A percentile compares a stretch with the other conserved stretches of the same genome.
Conservation (phyloP, 352 stramenopile species). For the Phytophthora melonis region DNA sequence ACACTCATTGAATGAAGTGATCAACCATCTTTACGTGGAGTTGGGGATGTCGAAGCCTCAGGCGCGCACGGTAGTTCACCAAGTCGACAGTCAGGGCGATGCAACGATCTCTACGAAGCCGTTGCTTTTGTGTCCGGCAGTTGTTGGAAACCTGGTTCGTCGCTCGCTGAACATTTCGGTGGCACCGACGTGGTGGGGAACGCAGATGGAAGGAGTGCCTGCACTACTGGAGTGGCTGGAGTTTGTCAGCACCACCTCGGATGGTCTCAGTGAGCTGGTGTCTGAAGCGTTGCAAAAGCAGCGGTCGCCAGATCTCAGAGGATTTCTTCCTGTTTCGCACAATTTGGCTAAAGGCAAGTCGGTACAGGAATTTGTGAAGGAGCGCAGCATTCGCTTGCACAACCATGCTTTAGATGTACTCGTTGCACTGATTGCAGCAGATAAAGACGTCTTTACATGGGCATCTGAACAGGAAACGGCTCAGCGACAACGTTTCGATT, state of each 20-base stretch:
- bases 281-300: conserved; percentile 70
- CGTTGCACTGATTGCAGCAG: conserved; percentile 21
- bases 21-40: conserved; percentile 68
- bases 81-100: conserved; percentile 74
- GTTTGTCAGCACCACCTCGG: conserved; percentile 70
- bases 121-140: conserved; percentile 55
- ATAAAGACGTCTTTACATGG: conserved; percentile 42
- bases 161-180: conserved; percentile 81
- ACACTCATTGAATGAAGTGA: conserved; percentile 77
- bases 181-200: conserved; percentile 72
- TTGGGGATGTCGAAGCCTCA: conserved; percentile 64
- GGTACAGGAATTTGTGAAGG: conserved; percentile 48
- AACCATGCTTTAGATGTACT: conserved; percentile 43
- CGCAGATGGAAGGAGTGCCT: conserved; percentile 62
- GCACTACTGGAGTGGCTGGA: conserved; percentile 80
- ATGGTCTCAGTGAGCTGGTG: conserved; percentile 77
- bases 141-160: conserved; percentile 65
- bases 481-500: conserved; percentile 49
- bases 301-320: conserved; percentile 41
- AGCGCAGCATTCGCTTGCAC: conserved; percentile 44
- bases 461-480: conserved; percentile 43
- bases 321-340: conserved; percentile 46
- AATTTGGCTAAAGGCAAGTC: conserved; percentile 36
- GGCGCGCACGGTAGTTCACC: conserved; percentile 57
- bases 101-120: conserved; percentile 49